A percentile compares a stretch with the other conserved stretches of the same genome.
Conservation (phyloP, 2,329 filamentous ascomycete genomes). For the Trichoderma sp. region DNA sequence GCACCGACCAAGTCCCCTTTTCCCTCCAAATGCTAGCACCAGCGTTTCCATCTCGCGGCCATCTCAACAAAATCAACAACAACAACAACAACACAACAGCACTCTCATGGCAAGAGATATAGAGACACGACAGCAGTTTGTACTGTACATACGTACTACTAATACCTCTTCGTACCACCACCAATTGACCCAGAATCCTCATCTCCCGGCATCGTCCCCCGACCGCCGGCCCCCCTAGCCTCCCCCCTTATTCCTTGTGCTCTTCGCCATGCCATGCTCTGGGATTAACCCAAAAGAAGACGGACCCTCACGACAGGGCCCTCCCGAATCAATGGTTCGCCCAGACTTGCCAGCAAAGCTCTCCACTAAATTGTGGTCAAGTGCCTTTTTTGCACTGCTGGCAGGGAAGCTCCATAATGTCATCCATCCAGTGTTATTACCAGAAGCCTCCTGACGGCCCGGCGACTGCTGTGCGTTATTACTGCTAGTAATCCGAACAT, state of each 20-base stretch:
- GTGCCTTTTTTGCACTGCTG: background rate
- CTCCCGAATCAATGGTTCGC: slow-evolving; percentile 3
- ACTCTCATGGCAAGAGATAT: background rate
- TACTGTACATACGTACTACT: background rate
- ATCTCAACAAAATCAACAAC: too few relatives aligned
- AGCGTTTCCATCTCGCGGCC: too few relatives aligned
- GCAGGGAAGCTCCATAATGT: slow-evolving; percentile 7
- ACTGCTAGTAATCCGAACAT: background rate
- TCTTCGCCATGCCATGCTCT: background rate
- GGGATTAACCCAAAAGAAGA: background rate
- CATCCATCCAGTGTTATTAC: background rate
- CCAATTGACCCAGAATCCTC: background rate
- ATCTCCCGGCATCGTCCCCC: slow-evolving; percentile 7
- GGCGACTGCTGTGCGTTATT: background rate
- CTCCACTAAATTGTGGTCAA: slow-evolving; percentile 8
- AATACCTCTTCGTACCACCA: background rate
- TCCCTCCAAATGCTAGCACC: background rate
- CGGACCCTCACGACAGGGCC: slow-evolving; percentile 6
- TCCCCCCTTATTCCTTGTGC: background rate
- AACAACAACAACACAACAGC: background rate
- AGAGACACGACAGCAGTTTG: background rate
- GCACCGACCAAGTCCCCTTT: too few relatives aligned
- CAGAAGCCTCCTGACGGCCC: slow-evolving; percentile 1
- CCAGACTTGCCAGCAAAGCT: slow-evolving; percentile 11
- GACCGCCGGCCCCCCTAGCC: slow-evolving; percentile 9